Evolutionary conservation across 805 yeast genomes (phyloP).

Genomic region (Cyberlindnera sargentensis): DNA sequence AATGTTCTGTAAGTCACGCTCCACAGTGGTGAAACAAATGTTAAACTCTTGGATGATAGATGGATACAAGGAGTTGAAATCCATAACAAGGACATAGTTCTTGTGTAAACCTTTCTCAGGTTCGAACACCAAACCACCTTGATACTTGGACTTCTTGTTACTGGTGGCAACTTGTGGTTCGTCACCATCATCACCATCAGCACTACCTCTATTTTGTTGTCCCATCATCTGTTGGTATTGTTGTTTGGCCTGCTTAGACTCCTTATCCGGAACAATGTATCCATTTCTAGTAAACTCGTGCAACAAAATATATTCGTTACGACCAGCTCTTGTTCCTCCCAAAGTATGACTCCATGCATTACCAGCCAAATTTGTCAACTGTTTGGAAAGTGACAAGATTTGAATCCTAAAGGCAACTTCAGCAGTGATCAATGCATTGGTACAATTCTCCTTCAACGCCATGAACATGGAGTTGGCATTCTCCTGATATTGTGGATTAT

Average conservation of each 20-base stretch:
- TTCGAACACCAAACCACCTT: conserved; percentile 94
- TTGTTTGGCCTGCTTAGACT: conserved; percentile 33
- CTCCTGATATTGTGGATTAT: conserved; percentile 54
- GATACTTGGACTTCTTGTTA: conserved; percentile 64
- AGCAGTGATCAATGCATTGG: conserved; percentile 62
- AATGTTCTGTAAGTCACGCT: conserved; percentile 47
- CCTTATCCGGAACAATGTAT: conserved; percentile 85
- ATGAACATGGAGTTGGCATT: conserved; percentile 62
- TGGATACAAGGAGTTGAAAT: conserved; percentile 95
- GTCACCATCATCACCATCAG: conserved; percentile 22
- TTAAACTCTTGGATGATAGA: conserved; percentile 95
- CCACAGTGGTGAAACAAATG: conserved; percentile 94
- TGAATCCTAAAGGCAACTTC: conserved; percentile 78
- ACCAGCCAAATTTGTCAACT: conserved; percentile 89
- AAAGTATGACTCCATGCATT: conserved; percentile 95
- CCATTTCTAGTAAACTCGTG: conserved; percentile 83
- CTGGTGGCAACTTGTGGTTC: conserved; percentile 41
- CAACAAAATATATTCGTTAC: conserved; percentile 86
- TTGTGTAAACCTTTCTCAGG: conserved; percentile 94
- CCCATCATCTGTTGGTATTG: conserved; percentile 25
- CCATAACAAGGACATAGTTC: conserved; percentile 88
- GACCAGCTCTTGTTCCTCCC: conserved; percentile 91
- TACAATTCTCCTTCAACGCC: conserved; percentile 63
- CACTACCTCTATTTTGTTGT: conserved; percentile 13
- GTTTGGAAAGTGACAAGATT: conserved; percentile 81